phyloP scores from a whole-genome alignment of 1,284 basidiomycete genomes.

The Xerocomus cyaneibrunnescens region DNA sequence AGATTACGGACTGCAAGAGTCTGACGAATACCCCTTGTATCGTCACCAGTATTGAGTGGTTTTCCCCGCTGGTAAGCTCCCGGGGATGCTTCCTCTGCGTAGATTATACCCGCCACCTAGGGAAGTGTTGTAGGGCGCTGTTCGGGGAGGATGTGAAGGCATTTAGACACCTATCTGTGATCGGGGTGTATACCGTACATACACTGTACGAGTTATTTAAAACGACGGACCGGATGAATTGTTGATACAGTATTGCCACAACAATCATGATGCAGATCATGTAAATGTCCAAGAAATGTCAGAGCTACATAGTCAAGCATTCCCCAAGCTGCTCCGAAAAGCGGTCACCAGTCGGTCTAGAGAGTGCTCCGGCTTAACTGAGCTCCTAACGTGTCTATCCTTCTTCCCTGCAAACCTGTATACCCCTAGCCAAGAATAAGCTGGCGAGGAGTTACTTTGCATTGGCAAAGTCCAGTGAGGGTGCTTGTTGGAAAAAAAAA shows the following conservation, averaged over 20 bases:
- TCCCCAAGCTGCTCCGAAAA: slow-evolving; percentile 48
- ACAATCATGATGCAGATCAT: not conserved
- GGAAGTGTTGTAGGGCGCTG: not conserved
- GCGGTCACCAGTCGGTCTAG: slow-evolving; percentile 42
- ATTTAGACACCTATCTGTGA: not conserved
- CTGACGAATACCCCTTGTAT: slow-evolving; percentile 37
- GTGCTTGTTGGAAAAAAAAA: slow-evolving; percentile 7
- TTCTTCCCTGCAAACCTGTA: slow-evolving; percentile 43
- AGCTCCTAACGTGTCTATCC: slow-evolving; percentile 41
- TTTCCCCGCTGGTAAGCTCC: not conserved
- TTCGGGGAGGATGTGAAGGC: not conserved
- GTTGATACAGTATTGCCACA: not conserved
- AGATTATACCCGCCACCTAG: not conserved
- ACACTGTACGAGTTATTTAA: not conserved
- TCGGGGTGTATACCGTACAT: not conserved
- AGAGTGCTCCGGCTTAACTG: slow-evolving; percentile 81
- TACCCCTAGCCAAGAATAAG: slow-evolving; percentile 49
- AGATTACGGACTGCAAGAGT: slow-evolving; percentile 30
- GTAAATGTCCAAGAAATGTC: slow-evolving; percentile 39
- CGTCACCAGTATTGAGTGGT: slow-evolving; percentile 20
- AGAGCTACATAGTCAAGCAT: slow-evolving; percentile 75
- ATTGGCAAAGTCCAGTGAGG: slow-evolving; percentile 41
- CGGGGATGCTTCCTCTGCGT: not conserved
- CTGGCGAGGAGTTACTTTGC: slow-evolving; percentile 46
- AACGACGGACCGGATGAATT: not conserved